Evolutionary conservation across 805 yeast species (phyloP).

Genomic region (Ogataea angusta): DNA sequence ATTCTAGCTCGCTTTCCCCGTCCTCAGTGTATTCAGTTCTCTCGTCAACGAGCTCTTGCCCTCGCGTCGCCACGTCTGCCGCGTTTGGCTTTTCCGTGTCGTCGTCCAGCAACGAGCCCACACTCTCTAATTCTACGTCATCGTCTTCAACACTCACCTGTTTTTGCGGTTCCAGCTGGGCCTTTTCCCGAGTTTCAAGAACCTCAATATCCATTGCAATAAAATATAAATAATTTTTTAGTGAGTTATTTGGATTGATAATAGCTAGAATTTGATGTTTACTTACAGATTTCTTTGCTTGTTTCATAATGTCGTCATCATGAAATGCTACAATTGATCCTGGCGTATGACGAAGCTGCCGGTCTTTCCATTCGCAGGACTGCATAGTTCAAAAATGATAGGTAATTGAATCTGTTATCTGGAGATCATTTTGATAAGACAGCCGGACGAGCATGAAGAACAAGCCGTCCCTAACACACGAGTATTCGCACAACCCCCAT

Average conservation of each 20-base stretch:
- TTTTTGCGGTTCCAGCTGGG: slow-evolving; percentile 4
- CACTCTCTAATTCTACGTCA: slow-evolving; percentile 14
- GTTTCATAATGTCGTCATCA: no score
- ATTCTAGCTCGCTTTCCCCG: slow-evolving; percentile 29
- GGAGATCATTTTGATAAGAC: no score
- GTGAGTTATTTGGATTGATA: neutral
- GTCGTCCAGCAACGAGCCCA: slow-evolving; percentile 11
- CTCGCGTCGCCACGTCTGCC: slow-evolving; percentile 3
- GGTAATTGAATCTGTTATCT: no score
- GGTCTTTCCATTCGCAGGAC: no score
- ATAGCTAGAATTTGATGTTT: neutral
- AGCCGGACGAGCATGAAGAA: no score
- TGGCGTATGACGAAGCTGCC: no score
- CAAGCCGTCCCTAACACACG: no score
- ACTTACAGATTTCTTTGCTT: no score
- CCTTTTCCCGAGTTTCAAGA: slow-evolving; percentile 9
- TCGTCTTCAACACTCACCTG: slow-evolving; percentile 7
- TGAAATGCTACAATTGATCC: no score
- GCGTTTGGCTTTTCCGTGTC: slow-evolving; percentile 12
- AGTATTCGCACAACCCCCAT: no score
- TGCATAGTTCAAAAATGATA: no score
- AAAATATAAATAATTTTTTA: neutral
- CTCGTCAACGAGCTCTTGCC: slow-evolving; percentile 19
- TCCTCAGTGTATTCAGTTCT: slow-evolving; percentile 8
- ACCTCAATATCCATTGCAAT: slow-evolving; percentile 13